Evolutionary conservation across 768 basidiomycete genomes (phyloP), one percentile per base, ranked within the genome.

Genomic region (Gymnopilus junonius): DNA sequence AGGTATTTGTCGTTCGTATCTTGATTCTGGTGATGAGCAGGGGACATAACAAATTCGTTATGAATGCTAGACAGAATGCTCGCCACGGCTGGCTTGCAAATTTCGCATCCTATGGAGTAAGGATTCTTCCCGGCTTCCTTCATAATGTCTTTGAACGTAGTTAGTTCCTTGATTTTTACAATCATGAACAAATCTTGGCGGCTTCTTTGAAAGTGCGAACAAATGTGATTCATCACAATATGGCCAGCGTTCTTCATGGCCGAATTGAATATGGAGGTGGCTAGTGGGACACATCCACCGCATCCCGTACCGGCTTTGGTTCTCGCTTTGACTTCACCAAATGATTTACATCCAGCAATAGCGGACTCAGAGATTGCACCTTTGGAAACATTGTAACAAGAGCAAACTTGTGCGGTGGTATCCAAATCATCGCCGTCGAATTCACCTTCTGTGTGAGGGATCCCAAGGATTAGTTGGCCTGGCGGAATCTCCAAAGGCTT

Each of bases 291-390:
- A 69, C 90, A 92, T 46, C 90, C 91, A 43, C 90, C 90, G 65
- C 90, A 92, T 1, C 90, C 90, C 1, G 86, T 86, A 4, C 89
- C 89, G 6, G 81, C 85, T 72, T 92, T 93, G 6, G 90, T 91
- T 73, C 85, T 85, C 29, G 73, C 65, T 73, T 91, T 91, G 65
- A 92, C 73, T 46, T 81, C 84, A 3, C 70, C 77, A n/a, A 92
- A 69, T 12, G 76, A 71, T 7, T 73, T 78, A 50, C 81, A 81
- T 1, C 87, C 89, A 0, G 77, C 76, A 67, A 80, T 78, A 59
- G 90, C 78, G 58, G 84, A 85, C 59, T 77, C 74, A 0, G 72
- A 76, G 23, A 91, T 82, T 11, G 73, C 79, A 10, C 84, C 85
- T 73, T 93, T 93, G 3, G 79, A 72, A 43, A 92, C 85, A 68